Base-by-base conservation (phyloP, 495 filamentous ascomycete genomes). In the Penicillium verhagenii region DNA sequence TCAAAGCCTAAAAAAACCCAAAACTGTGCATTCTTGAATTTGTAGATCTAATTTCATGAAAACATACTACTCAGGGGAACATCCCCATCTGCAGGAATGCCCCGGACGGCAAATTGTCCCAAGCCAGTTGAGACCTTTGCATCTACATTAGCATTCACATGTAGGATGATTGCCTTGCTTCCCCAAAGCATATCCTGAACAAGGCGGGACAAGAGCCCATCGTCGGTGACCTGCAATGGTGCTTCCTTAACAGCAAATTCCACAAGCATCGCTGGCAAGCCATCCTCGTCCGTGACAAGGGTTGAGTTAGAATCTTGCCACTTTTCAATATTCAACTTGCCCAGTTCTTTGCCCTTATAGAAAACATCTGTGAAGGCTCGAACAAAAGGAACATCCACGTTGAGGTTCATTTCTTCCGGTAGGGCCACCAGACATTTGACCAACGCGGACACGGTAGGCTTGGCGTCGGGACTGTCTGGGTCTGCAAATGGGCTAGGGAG, bases 271-370 rank as follows among this genome's bases (percentile, higher is more conserved):
- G 71, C 74, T 2, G 85, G 74, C 18, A 81, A 76, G 24, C 79
- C 74, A 56, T 81, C 75, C 3, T 73, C 65, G 8, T 76, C 14
- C 84, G 73, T 5, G 20, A 87, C 73, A 54, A 81, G 80, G 2
- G 83, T 88, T n/a, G 92, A 94, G 59, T 87, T 89, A 20, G 94
- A 88, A 23, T 80, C 71, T 64, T 96, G 90, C 93, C 92, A 98
- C 59, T 92, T 76, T 16, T 78, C 65, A 33, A 97, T 63, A 60
- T 91, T 80, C 14, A 98, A 77, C 24, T 82, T 72, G 13, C 94
- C 94, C 47, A 98, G 81, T 62, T 88, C 87, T 40, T 84, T 72
- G 14, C 77, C 78, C 43, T 86, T 73, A 64, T 96, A 96, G 52
- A 76, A 90, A 2, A 97, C 85, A 60, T 92, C 84, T 6, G 92